Evolutionary conservation across 2,329 filamentous ascomycete species (phyloP).

Genomic region (Paecilomyces sp.): DNA sequence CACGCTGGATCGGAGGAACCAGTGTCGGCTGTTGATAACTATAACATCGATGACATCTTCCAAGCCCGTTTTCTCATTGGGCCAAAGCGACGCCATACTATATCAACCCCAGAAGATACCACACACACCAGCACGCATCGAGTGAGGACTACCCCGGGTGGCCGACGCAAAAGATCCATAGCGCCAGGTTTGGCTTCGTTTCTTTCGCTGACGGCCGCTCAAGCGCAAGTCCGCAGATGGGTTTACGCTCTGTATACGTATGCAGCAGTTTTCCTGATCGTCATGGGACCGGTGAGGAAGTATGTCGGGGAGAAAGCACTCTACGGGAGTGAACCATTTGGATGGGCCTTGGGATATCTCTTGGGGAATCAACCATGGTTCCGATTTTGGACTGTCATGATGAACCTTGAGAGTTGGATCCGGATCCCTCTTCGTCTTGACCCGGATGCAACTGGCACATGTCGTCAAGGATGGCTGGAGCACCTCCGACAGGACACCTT

Average conservation of each 20-base stretch:
- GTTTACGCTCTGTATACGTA: conserved; percentile 78
- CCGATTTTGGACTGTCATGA: conserved; percentile 61
- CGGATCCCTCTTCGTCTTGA: conserved; percentile 51
- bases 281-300: conserved; percentile 63
- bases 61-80: conserved; percentile 8
- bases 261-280: conserved; percentile 54
- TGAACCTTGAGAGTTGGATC: conserved; percentile 68
- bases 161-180: conserved; percentile 58
- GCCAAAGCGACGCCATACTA: conserved; percentile 41
- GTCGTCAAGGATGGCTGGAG: conserved; percentile 55
- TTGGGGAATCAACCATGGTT: conserved; percentile 71
- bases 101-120: conserved; percentile 39
- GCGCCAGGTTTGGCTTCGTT: conserved; percentile 64
- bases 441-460: conserved; percentile 30
- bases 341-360: conserved; percentile 87
- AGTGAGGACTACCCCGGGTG: conserved; percentile 49
- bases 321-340: conserved; percentile 68
- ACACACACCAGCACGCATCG: conserved; percentile 15
- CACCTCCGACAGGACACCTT: conserved; percentile 57
- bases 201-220: conserved; percentile 68
- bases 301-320: conserved; percentile 65
- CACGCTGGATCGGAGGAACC: conserved; percentile 9
- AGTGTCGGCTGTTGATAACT: conserved; percentile 16
- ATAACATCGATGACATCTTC: conserved; percentile 15
- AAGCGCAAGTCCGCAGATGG: conserved; percentile 74